Percentiles rank a stretch among this genome's conserved stretches.
Evolutionary conservation across 192 early-diverging fungal species (phyloP).

Genomic region (Spizellomyces punctatus): DNA sequence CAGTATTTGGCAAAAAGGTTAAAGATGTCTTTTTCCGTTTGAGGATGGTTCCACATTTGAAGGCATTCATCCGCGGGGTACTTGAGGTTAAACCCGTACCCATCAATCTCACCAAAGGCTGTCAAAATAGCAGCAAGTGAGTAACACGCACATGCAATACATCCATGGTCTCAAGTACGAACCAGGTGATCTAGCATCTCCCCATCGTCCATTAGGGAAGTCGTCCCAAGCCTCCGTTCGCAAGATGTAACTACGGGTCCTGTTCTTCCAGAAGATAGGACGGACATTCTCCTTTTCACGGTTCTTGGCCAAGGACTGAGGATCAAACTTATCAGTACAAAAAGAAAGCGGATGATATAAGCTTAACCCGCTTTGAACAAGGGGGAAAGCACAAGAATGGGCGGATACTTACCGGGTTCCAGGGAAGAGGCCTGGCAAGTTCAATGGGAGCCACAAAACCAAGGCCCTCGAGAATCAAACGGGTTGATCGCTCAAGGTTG

Average conservation of each 20-base stretch:
- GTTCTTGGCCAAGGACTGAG: slow-evolving; percentile 77
- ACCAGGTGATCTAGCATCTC: slow-evolving; percentile 93
- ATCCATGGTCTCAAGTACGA: slow-evolving; percentile 33
- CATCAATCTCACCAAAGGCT: slow-evolving; percentile 63
- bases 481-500: slow-evolving; percentile 88
- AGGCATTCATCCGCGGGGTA: slow-evolving; percentile 68
- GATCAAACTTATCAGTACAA: slow-evolving; percentile 19
- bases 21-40: slow-evolving; percentile 66
- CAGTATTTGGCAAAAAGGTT: slow-evolving; percentile 84
- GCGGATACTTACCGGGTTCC: slow-evolving; percentile 69
- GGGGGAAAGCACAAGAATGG: slow-evolving; percentile 3
- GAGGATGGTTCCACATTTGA: slow-evolving; percentile 80
- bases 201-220: slow-evolving; percentile 98
- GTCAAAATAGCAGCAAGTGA: not conserved
- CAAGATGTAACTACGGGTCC: slow-evolving; percentile 85
- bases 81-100: slow-evolving; percentile 81
- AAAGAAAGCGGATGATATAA: slow-evolving; percentile 1
- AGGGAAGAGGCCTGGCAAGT: slow-evolving; percentile 71
- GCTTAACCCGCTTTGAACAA: not conserved
- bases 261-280: slow-evolving; percentile 99
- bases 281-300: slow-evolving; percentile 92
- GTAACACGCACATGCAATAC: not conserved
- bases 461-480: slow-evolving; percentile 86
- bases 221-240: slow-evolving; percentile 95
- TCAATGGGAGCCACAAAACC: slow-evolving; percentile 74